Evolutionary conservation across 768 basidiomycete species (phyloP).

Genomic region (Stropharia rugosoannulata): DNA sequence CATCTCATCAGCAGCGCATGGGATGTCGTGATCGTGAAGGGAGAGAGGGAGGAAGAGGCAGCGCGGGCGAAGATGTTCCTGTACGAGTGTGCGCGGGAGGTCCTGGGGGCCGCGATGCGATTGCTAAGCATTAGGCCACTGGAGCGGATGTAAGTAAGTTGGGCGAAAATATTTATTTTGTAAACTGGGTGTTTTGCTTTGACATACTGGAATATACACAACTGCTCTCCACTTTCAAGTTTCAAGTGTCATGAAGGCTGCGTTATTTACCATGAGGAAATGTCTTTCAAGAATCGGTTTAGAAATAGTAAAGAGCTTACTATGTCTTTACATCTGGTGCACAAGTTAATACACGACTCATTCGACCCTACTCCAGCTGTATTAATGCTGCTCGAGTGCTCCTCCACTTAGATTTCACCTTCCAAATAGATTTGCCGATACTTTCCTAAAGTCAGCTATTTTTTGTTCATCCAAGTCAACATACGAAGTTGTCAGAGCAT

Average conservation of each 20-base stretch:
- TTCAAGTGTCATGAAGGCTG: no score
- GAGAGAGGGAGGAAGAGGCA: slow-evolving; percentile 72
- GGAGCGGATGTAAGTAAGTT: slow-evolving; percentile 84
- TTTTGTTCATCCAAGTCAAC: background rate
- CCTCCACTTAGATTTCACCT: no score
- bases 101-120: slow-evolving; percentile 84
- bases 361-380: no score
- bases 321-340: no score
- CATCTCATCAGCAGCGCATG: slow-evolving; percentile 92
- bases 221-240: background rate
- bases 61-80: slow-evolving; percentile 86
- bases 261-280: no score
- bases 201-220: background rate
- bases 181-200: background rate
- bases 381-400: background rate
- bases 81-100: slow-evolving; percentile 86
- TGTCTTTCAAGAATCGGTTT: no score
- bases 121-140: slow-evolving; percentile 87
- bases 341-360: no score
- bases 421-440: no score
- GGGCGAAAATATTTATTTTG: background rate
- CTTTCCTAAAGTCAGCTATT: background rate
- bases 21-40: slow-evolving; percentile 87
- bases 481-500: background rate
- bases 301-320: no score